Evolutionary conservation across 305 asterid genomes (phyloP), one percentile per base, ranked within the genome.

Genomic region (Caryopteris hybrid): DNA sequence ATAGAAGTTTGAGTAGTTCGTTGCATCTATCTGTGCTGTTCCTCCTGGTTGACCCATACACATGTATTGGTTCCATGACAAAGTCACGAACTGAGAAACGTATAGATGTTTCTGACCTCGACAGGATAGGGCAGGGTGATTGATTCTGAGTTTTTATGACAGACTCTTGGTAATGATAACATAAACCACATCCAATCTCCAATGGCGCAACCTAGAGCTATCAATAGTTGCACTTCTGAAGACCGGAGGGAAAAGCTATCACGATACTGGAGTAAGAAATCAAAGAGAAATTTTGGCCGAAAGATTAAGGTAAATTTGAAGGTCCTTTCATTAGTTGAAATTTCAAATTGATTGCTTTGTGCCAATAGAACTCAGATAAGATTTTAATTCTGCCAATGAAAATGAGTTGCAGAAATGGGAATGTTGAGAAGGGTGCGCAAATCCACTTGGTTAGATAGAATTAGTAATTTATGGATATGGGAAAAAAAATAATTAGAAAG

Each of bases 241-340:
- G 91, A 65, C 39, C 95, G 99, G 57, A 82, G 74, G 90, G 97
- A 89, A 64, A 88, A 94, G 86, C 96, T 94, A 25, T 85, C 89
- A 8, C 76, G 99, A 73, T 94, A 94, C 82, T 71, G 97, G 82
- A 88, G 76, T 52, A 94, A 94, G 94, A 94, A 83, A 82, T 77
- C 87, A 13, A 94, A 84, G 85, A 84, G 99, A 81, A 94, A 94
- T 67, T 94, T 87, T 38, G 97, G 96, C 61, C 73, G 98, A 57
- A 94, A 94, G 79, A 94, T 94, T 73, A 94, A 94, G 98, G 99
- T 94, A 67, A 23, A 3, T 18, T 34, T 38, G n/a, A 22, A 50
- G 39, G 10, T 31, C 64, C 55, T 65, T 29, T 69, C 1, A 4
- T 71, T 20, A 1, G 10, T 43, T 27, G 42, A 10, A 25, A 16